These are phyloP conservation scores for Pseudoturritis turrita DNA, from an alignment of 345 rosid genomes.

Conservation along the genomic window DNA sequence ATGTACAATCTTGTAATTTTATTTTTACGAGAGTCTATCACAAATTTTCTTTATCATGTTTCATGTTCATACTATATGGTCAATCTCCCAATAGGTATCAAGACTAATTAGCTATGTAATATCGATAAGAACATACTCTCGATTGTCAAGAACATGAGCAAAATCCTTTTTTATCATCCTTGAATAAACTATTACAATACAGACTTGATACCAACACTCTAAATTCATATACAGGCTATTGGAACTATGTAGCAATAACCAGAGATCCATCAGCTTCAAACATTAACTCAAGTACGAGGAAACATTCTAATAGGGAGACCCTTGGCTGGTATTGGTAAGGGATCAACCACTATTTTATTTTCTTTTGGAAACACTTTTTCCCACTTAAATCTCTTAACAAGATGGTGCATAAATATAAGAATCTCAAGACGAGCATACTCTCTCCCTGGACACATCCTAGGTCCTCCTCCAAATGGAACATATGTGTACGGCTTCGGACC, in stretches of 20 bases:
- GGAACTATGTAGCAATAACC: neutral
- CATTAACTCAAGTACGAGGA: conserved; percentile 14
- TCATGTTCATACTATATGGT: too few species aligned
- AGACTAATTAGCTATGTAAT: neutral
- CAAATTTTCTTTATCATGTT: too few species aligned
- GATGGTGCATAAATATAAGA: conserved; percentile 42
- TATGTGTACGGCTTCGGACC: conserved; percentile 44
- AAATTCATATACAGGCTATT: neutral
- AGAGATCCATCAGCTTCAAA: neutral
- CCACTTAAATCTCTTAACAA: conserved; percentile 43
- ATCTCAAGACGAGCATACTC: conserved; percentile 46
- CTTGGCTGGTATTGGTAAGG: conserved; percentile 40
- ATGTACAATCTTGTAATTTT: too few species aligned
- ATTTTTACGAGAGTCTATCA: too few species aligned
- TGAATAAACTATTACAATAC: neutral
- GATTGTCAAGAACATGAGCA: neutral
- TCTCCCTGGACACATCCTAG: conserved; percentile 51
- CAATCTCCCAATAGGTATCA: neutral
- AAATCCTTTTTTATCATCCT: neutral
- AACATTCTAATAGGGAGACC: conserved; percentile 39
- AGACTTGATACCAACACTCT: neutral
- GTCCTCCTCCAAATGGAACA: conserved; percentile 53
- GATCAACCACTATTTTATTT: conserved; percentile 35
- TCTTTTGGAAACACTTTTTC: conserved; percentile 36
- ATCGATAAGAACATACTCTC: neutral